Conservation (phyloP, 1,139 yeast species). For the Nakaseomyces sp. region DNA sequence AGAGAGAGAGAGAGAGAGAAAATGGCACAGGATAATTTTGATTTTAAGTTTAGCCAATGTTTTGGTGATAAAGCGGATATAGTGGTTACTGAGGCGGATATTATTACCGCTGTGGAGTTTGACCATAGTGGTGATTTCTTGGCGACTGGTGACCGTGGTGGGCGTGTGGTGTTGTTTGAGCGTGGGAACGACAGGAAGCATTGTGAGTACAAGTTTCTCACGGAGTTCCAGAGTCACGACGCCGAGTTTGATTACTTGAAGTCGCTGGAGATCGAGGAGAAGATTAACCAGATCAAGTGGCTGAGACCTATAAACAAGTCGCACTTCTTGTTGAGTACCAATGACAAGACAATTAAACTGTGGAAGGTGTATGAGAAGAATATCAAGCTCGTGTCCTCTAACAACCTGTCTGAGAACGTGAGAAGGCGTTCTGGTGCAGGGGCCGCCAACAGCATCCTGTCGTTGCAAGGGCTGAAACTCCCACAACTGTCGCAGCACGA, state of each 20-base stretch:
- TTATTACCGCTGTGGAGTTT: constrained; percentile 93
- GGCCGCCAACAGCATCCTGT: constrained; percentile 9
- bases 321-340: constrained; percentile 80
- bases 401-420: constrained; percentile 44
- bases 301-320: constrained; percentile 80
- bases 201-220: constrained; percentile 90
- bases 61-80: constrained; percentile 98
- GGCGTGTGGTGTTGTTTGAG: constrained; percentile 92
- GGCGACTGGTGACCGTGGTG: constrained; percentile 98
- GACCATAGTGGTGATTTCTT: constrained; percentile 90
- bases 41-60: constrained; percentile 69
- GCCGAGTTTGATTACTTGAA: constrained; percentile 97
- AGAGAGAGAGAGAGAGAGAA: background rate
- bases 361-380: constrained; percentile 95
- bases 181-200: constrained; percentile 53
- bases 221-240: constrained; percentile 97
- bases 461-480: constrained; percentile 45
- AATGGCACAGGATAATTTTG: constrained; percentile 24
- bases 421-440: constrained; percentile 7
- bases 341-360: constrained; percentile 93
- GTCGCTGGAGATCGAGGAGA: constrained; percentile 94
- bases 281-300: constrained; percentile 97
- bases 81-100: constrained; percentile 96
- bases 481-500: constrained; percentile 90
- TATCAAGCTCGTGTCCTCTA: constrained; percentile 85